Base-by-base conservation (phyloP, 2,329 filamentous ascomycete species). In the Ophiocordyceps unilateralis region DNA sequence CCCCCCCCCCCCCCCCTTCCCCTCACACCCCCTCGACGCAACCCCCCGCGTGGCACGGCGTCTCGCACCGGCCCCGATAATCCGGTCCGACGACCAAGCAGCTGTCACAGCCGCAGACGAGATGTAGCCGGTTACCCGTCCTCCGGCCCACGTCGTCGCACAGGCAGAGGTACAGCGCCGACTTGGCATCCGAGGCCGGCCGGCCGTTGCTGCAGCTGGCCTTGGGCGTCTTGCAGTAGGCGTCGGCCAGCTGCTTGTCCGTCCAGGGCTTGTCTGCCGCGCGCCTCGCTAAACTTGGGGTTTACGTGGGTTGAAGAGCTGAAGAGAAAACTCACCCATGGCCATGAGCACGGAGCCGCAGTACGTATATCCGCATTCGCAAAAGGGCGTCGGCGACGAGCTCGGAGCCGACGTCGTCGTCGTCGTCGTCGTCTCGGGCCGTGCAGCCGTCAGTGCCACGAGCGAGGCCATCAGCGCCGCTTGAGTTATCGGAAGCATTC, bases 321-420 rank as follows among this genome's bases (percentile, higher is more conserved):
- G 14, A 14, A 11, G 36, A 26, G 15, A 14, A 10, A 2, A 48
- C 54, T 40, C 52, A 61, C 60, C 52, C 60, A 63, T 63, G 1
- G 43, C 50, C 51, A 58, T 55, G 19, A 65, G 52, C 12, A 65
- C 61, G 2, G 57, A 53, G 10, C 60, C 59, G 45, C 62, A 65
- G 45, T 65, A 65, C 3, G 62, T 65, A 43, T 63, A 64, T 43
- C 62, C 62, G 46, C 62, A 65, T 45, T 64, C 57, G 48, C 62
- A 65, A 42, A 58, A 57, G 15, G 61, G 49, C 2, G 54, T 59
- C 9, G 51, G 45, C n/a, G 53, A 53, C 5, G 42, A 45, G 9
- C 44, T 50, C 2, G 51, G 49, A 3, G 46, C 49, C 14, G 36
- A 22, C 14, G 36, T 10, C 20, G 19, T 22, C 36, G 10, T 39